Evolutionary conservation across 2,329 filamentous ascomycete genomes (phyloP).

Genomic region (Beauveria brongniartii): DNA sequence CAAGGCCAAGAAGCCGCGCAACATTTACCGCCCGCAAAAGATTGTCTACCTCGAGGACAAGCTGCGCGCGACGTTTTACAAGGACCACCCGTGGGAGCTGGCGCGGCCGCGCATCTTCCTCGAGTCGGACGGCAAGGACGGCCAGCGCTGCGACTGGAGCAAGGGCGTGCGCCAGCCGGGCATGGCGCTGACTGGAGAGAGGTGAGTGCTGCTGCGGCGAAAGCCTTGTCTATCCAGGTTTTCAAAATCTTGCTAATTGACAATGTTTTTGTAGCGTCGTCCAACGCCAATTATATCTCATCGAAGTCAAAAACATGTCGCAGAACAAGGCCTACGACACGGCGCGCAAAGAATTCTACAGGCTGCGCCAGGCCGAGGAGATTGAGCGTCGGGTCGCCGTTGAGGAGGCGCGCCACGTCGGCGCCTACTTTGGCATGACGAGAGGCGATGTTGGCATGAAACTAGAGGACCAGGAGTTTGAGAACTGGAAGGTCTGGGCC

Average conservation of each 20-base stretch:
- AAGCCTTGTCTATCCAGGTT: background rate
- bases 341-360: constrained; percentile 86
- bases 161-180: constrained; percentile 63
- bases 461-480: constrained; percentile 71
- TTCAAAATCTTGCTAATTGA: background rate
- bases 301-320: constrained; percentile 55
- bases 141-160: constrained; percentile 71
- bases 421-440: constrained; percentile 80
- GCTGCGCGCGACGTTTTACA: constrained; percentile 75
- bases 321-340: constrained; percentile 71
- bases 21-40: constrained; percentile 70
- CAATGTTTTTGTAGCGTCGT: constrained; percentile 58
- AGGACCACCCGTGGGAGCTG: constrained; percentile 95
- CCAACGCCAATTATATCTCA: constrained; percentile 82
- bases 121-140: constrained; percentile 78
- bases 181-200: constrained; percentile 74
- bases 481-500: constrained; percentile 82
- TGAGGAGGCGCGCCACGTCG: constrained; percentile 79
- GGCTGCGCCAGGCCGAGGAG: constrained; percentile 71
- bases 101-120: constrained; percentile 79
- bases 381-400: constrained; percentile 72
- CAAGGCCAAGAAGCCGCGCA: constrained; percentile 50
- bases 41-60: constrained; percentile 78
- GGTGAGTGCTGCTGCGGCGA: constrained; percentile 43
- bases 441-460: constrained; percentile 69